These are phyloP conservation scores for Colletotrichum graminicola DNA, from an alignment of 2,329 filamentous ascomycete genomes.

Conservation along the genomic window DNA sequence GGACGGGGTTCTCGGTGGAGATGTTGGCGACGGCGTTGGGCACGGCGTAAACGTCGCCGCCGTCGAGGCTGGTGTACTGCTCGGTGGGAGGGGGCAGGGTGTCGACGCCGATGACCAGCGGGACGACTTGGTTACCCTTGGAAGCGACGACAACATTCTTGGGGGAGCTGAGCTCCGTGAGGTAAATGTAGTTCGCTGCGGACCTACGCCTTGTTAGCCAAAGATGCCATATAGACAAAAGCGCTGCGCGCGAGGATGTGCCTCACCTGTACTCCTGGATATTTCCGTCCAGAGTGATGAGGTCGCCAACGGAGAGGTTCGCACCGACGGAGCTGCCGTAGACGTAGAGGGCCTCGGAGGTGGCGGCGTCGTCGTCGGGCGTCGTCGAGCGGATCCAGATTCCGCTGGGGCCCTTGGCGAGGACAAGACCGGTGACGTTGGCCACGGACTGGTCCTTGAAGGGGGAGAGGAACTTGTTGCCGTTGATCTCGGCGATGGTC, in stretches of 20 bases:
- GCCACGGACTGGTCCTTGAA: constrained; percentile 67
- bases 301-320: constrained; percentile 71
- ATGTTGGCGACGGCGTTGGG: constrained; percentile 72
- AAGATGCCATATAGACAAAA: not conserved
- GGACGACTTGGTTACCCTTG: constrained; percentile 64
- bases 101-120: constrained; percentile 71
- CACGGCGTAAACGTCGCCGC: constrained; percentile 73
- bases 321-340: constrained; percentile 65
- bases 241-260: not conserved
- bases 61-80: constrained; percentile 72
- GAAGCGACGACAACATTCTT: constrained; percentile 66
- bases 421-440: constrained; percentile 73
- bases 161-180: constrained; percentile 73
- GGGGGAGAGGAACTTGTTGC: constrained; percentile 72
- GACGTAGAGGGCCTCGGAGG: constrained; percentile 76
- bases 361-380: constrained; percentile 66
- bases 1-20: constrained; percentile 69
- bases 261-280: constrained; percentile 68
- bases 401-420: constrained; percentile 71
- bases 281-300: constrained; percentile 70
- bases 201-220: constrained; percentile 56
- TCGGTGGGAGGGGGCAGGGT: constrained; percentile 69
- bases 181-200: constrained; percentile 67
- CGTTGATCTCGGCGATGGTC: constrained; percentile 74
- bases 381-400: constrained; percentile 73